Evolutionary conservation across 768 basidiomycete species (phyloP), one percentile per base, ranked within the genome.

Genomic region (Phlebiopsis flavidoalba): DNA sequence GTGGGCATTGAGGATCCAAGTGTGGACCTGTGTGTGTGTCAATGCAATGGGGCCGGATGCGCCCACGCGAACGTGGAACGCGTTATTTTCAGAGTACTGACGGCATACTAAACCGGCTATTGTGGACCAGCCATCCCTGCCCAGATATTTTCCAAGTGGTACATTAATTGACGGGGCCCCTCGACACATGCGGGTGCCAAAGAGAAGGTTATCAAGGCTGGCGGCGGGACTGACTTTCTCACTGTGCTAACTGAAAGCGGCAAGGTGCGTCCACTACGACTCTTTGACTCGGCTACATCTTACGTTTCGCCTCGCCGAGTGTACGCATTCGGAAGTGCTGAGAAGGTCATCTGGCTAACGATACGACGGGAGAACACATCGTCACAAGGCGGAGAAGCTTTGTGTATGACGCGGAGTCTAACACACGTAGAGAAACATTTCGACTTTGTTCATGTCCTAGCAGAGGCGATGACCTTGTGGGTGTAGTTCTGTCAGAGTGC

Each of bases 271-370:
- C 47, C 45, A 43, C 54, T n/a, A 55, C 21, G 37, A 36, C 48
- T 52, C 22, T 43, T 37, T 21, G 24, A 35, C 51, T 21, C 47
- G 40, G 19, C 1, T 54, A 24, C 45, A 40, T 45, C 36, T 52
- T 17, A 37, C 43, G 50, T 19, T 21, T 19, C n/a, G n/a, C 35
- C 31, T 19, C 40, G 37, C 26, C 65, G n/a, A 90, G 93, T 96
- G 2, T 98, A 89, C 67, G 82, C 93, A 1, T 89, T 94, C 64
- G 96, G 96, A 36, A 95, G 91, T 54, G 92, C 87, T 21, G 95
- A 97, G 73, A 87, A 92, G 60, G 96, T 1, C 95, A 97, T 65
- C 78, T 98, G 0, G 96, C 94, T 0, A 95, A 93, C 70, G 96
- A 95, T 17, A 85, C 85, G 64, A 95, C 93, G 0, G 93, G 95